Evolutionary conservation across 148 eudicot species (phyloP), one percentile per base, ranked within the genome.

Genomic region (Rhododendron mucronatum): DNA sequence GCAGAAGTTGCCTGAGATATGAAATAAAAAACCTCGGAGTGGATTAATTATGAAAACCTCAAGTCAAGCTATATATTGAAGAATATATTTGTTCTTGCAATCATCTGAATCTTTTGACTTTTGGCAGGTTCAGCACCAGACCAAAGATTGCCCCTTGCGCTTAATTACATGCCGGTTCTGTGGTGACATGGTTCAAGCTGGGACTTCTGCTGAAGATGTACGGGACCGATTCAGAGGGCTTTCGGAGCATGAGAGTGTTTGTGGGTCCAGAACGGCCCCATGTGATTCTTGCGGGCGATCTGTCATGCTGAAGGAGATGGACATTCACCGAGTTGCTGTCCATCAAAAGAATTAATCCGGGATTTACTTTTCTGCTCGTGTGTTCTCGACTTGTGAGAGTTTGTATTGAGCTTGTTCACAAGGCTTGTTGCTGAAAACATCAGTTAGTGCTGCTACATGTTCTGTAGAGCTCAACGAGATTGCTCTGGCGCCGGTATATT

Each of bases 291-390:
- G 98, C 83, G 98, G 99, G 77, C 93, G 98, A 69, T 84, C 99
- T 44, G 96, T 96, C 53, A 95, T 95, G 99, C 81, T 95, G 85
- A 96, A 96, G 89, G 98, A 96, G 86, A 96, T 96, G 98, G 98
- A 96, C 81, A 96, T 96, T 76, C 98, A 96, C 88, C 98, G 82
- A 61, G 89, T 93, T 85, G 98, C 98, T 57, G 98, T 96, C 82
- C 98, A 96, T 92, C 98, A 92, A 78, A 93, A 91, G 85, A 92
- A 89, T 85, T 94, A 86, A 80, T 80, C 84, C 79, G 41, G 28
- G 26, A 61, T 16, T 83, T 18, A 3, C 48, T 50, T 15, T 7
- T 33, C 26, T 84, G 65, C 35, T 23, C 4, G 0, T 50, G 63
- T 30, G 85, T 83, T 67, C 16, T 7, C 0, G 11, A 83, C 76